Base-by-base conservation (phyloP, 805 yeast species). In the Lachancea fermentati region DNA sequence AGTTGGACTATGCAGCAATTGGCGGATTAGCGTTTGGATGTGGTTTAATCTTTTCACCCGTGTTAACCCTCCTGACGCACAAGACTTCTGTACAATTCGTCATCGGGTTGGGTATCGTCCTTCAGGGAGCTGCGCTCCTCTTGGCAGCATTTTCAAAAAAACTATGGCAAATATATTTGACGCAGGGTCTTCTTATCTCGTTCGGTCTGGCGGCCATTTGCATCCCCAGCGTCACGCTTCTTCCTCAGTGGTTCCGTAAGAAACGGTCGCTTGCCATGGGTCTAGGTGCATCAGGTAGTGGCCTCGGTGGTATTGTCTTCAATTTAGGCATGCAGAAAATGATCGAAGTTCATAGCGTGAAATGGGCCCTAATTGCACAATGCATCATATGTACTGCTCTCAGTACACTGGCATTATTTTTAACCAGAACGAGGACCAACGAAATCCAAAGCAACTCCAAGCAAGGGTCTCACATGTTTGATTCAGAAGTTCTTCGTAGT, bases 1-100 rank as follows among this genome's bases (percentile, higher is more conserved):
- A 69, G 39, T 55, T 74, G 22, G 79, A 75, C 45, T 78, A 67
- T 53, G 77, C 79, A 30, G 64, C 69, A 3, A 66, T 78, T 41
- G 83, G 83, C 11, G 83, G 84, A 2, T 54, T 78, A 11, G 71
- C 80, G 0, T 73, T 76, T 51, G 80, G 80, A 4, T 50, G 69
- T 1, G 80, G 81, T 0, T 48, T 76, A n/a, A 44, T 62, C 0
- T 65, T 71, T 42, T 67, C 76, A 1, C 82, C 83, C 0, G 31
- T 73, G 1, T 65, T 75, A 26, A 73, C 72, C 37, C 72, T 54
- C 48, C 42, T 66, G 11, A 69, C 67, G 28, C 79, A 81, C 15
- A 44, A 41, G 16, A 40, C 74, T 6, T 76, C 78, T 0, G 50
- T 67, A 3, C 68, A 66, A 40, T 32, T 55, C 6, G 66, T 70